Evolutionary conservation across 768 basidiomycete genomes (phyloP).

Genomic region (Multifurca ochricompacta): DNA sequence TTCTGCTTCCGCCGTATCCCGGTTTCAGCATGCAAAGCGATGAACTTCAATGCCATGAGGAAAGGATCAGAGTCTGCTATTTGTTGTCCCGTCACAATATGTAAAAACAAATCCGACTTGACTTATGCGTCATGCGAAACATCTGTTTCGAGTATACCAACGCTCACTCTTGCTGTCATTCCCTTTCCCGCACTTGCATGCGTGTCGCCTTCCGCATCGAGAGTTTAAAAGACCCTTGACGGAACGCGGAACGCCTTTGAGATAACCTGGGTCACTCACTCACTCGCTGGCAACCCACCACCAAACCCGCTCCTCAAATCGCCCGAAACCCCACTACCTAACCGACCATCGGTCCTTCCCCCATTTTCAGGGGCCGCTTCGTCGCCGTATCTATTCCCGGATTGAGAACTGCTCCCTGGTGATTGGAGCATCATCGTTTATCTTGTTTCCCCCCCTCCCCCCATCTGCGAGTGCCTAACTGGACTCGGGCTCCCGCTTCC

Average conservation of each 20-base stretch:
- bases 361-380: neutral
- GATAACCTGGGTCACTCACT: neutral
- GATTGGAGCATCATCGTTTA: slow-evolving; percentile 4
- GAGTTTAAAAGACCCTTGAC: neutral
- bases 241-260: neutral
- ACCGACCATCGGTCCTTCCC: neutral
- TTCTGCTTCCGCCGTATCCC: no score
- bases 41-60: neutral
- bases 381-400: neutral
- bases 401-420: neutral
- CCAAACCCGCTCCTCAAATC: neutral
- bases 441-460: neutral
- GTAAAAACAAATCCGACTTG: neutral
- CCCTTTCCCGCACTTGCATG: neutral
- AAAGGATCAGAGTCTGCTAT: neutral
- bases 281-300: no score
- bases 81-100: no score
- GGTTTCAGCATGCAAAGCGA: neutral
- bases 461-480: neutral
- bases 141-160: neutral
- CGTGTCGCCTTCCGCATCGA: neutral
- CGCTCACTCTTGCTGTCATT: neutral
- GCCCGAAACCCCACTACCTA: neutral
- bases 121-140: slow-evolving; percentile 4
- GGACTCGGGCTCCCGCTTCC: neutral